Conservation (phyloP, 1,284 basidiomycete species). For the Omphalotus olearius region DNA sequence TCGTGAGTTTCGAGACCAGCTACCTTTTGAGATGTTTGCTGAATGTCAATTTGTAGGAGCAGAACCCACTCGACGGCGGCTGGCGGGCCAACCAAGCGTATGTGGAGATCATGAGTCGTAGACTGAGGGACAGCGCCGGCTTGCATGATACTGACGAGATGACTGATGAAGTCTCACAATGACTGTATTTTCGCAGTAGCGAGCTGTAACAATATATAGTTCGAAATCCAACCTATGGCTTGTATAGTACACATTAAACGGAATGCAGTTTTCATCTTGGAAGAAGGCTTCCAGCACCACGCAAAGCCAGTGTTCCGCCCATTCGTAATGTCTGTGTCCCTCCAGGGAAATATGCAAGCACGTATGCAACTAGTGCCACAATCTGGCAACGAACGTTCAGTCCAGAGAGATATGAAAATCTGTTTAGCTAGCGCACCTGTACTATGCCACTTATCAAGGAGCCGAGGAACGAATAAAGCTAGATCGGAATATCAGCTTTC, state of each 20-base stretch:
- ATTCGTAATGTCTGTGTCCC: conserved; percentile 78
- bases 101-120: conserved; percentile 64
- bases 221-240: neutral
- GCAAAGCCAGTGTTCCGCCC: conserved; percentile 77
- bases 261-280: conserved; percentile 47
- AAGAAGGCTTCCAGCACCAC: conserved; percentile 76
- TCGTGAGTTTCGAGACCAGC: conserved; percentile 39
- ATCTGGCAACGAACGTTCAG: conserved; percentile 40
- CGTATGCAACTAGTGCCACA: conserved; percentile 78
- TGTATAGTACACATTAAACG: neutral
- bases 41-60: conserved; percentile 23
- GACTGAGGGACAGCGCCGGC: conserved; percentile 57
- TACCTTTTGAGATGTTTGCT: conserved; percentile 32
- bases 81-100: conserved; percentile 60
- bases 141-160: conserved; percentile 34
- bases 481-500: neutral
- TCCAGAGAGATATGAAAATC: neutral
- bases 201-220: neutral
- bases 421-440: conserved; percentile 42
- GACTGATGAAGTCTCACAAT: conserved; percentile 9
- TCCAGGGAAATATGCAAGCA: conserved; percentile 90
- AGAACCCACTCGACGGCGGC: conserved; percentile 38
- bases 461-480: conserved; percentile 81
- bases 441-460: conserved; percentile 78
- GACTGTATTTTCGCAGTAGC: neutral